Conservation (phyloP, 1,284 basidiomycete genomes). For the Agroathelia rolfsii region DNA sequence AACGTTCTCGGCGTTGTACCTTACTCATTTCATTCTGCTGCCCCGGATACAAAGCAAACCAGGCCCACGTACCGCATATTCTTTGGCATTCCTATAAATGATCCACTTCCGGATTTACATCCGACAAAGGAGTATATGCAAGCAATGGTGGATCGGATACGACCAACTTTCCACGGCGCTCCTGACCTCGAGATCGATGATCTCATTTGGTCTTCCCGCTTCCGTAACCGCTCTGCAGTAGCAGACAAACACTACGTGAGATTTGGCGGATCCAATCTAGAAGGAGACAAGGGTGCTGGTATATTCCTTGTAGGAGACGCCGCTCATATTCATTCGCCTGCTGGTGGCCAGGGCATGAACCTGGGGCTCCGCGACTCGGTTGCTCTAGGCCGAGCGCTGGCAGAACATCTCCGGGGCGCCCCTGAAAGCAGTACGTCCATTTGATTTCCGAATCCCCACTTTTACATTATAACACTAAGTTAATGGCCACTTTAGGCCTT, state of each 20-base stretch:
- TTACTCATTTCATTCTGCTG: conserved; percentile 17
- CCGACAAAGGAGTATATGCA: conserved; percentile 28
- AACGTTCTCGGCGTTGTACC: conserved; percentile 21
- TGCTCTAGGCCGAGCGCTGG: conserved; percentile 15
- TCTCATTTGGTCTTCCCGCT: conserved; percentile 28
- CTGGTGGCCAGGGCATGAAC: conserved; percentile 39
- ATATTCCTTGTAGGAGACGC: conserved; percentile 32
- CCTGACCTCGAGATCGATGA: conserved; percentile 18
- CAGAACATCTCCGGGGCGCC: conserved; percentile 10
- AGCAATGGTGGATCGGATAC: conserved; percentile 24
- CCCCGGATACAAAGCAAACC: conserved; percentile 3
- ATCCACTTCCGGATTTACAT: conserved; percentile 21
- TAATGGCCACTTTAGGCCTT: too few relatives aligned
- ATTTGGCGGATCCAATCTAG: conserved; percentile 9
- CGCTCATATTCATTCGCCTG: conserved; percentile 35
- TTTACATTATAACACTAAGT: too few relatives aligned
- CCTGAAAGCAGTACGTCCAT: too few relatives aligned
- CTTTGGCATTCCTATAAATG: conserved; percentile 22
- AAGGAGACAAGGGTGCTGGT: conserved; percentile 12
- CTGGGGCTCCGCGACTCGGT: conserved; percentile 34
- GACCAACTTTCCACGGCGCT: conserved; percentile 12
- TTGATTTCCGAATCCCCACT: too few relatives aligned
- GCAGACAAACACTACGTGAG: conserved; percentile 23
- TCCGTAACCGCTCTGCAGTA: conserved; percentile 27
- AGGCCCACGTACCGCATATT: conserved; percentile 28